Evolutionary conservation across 768 basidiomycete genomes (phyloP), one percentile per base, ranked within the genome.

Genomic region (Astraeus odoratus): DNA sequence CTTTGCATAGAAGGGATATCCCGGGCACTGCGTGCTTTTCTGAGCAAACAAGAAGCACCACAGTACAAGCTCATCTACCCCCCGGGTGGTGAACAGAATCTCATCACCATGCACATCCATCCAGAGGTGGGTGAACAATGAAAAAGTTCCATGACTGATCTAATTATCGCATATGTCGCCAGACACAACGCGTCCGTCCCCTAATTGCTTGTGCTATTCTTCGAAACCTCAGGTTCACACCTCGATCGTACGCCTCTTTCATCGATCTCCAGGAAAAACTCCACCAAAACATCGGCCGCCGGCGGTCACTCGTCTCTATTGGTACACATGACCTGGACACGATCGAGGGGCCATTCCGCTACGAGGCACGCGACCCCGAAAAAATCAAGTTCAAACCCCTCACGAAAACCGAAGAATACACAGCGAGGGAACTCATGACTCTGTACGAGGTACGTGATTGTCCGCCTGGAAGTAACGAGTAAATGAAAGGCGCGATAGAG

Each of bases 201-300:
- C 83, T 80, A 67, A 93, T 97, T 57, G 92, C 91, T 5, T 85
- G 85, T 45, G 94, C 93, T 8, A 72, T 98, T 46, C 75, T 99
- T 38, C 87, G 96, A 51, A 86, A 94, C 57, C 68, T 97, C 58
- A 81, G 80, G 54, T 94, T 99, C 70, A 90, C 88, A 23, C 80
- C 80, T 34, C 74, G 77, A 42, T 92, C 89, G 30, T 98, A 98
- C 61, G 87, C 86, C 20, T 93, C 90, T 50, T 98, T 99, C 78
- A 95, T 99, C 55, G 96, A 98, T 60, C 71, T 99, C n/a, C 96
- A 99, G 68, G 96, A 99, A 61, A 99, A 98, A 66, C 74, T 99
- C 40, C 96, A 99, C 61, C 87, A 94, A 59, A 99, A 99, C 65
- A 78, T 99, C 26, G 93, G 90, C 58, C 75, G 96, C 46, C 74